Base-by-base conservation (phyloP, 1,284 basidiomycete genomes). In the Tilletia indica region DNA sequence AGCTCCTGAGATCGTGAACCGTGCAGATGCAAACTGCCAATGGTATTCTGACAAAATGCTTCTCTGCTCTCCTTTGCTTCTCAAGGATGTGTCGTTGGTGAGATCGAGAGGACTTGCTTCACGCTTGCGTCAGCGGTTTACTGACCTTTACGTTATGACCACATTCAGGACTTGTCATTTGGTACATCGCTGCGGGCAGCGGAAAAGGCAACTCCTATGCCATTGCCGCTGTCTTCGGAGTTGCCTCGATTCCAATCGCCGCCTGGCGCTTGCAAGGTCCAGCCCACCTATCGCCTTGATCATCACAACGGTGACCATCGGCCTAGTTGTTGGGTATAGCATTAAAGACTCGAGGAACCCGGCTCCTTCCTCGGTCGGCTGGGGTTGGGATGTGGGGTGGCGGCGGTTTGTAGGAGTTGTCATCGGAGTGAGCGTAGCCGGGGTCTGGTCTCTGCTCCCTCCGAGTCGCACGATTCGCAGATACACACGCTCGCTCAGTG, bases 231-330 rank as follows among this genome's bases (percentile, higher is more conserved):
- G 88, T 90, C 0, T 88, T 88, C 25, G 90, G 89, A 0, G 89
- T 93, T 6, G 88, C 87, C 45, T 92, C 91, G 77, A 92, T 92
- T 0, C 47, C 80, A 4, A 89, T 88, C 16, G 80, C 85, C 86
- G 79, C 85, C 71, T 84, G 87, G 47, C 87, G 91, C 34, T 83
- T 93, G 31, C 91, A 94, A 83, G 91, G 89, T 87, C 91, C 92
- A 0, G 89, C 89, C 88, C 89, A 1, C 89, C 90, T 0, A 89
- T 93, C 86, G 90, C 87, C 54, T 89, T 89, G 70, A 87, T 93
- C 68, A 89, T 95, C 68, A 89, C 91, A 73, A 89, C 90, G 71
- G 89, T 93, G 0, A 93, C 92, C 0, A 84, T 88, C 16, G 87
- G 87, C 42, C 66, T 82, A 9, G 74, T 83, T 49, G 76, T 83